phyloP scores from a whole-genome alignment of 345 rosid species.

The Pugionium dolabratum region DNA sequence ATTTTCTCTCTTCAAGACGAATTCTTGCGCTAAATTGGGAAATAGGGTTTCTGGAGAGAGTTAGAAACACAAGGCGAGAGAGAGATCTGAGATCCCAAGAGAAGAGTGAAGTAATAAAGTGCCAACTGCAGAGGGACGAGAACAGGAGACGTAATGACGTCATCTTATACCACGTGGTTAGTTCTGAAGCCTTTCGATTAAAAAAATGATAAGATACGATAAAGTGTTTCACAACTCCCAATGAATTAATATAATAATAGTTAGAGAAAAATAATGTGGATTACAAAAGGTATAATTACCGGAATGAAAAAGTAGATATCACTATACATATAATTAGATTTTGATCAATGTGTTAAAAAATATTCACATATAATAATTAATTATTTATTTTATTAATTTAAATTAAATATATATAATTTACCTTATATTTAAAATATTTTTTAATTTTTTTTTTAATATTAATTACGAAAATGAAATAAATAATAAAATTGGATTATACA shows the following conservation, averaged over 20 bases:
- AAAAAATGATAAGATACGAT: constrained; percentile 14
- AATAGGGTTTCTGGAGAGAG: constrained; percentile 2
- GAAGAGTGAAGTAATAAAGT: constrained; percentile 35
- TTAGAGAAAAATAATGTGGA: too few species aligned
- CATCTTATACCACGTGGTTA: constrained; percentile 32
- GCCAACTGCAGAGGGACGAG: constrained; percentile 22
- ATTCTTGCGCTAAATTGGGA: constrained; percentile 36
- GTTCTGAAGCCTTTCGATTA: constrained; percentile 9
- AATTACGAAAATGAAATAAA: too few species aligned
- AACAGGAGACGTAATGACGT: constrained; percentile 16
- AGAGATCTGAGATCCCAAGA: constrained; percentile 15
- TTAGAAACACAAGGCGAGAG: constrained; percentile 1
- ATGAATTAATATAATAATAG: neutral
- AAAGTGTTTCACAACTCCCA: constrained; percentile 1
- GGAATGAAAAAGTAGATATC: too few species aligned
- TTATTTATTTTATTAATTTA: too few species aligned
- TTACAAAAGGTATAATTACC: too few species aligned
- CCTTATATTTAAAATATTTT: too few species aligned
- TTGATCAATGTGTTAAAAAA: too few species aligned
- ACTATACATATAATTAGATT: too few species aligned
- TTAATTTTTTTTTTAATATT: too few species aligned
- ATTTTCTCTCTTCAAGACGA: constrained; percentile 37
- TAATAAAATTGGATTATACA: too few species aligned
- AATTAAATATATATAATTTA: too few species aligned
- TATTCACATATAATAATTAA: too few species aligned